A percentile compares a stretch with the other conserved stretches of the same genome.
phyloP scores from a whole-genome alignment of 257 asterid genomes.

The Euphrasia confusa region DNA sequence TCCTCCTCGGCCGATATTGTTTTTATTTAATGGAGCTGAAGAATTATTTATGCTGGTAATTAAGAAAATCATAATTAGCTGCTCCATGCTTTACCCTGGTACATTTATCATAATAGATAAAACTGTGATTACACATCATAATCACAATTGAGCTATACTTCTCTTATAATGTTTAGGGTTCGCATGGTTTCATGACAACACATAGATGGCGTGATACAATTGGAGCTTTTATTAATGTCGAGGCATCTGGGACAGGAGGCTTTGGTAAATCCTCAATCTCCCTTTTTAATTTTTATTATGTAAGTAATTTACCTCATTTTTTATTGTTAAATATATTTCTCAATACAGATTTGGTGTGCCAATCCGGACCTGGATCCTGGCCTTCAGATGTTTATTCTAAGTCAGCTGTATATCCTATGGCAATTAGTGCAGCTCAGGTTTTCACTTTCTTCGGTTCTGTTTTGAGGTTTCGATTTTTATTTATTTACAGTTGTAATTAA shows the following conservation, averaged over 20 bases:
- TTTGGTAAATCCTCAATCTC: constrained; percentile 45
- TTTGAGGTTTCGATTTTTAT: background rate
- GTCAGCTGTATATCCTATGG: constrained; percentile 91
- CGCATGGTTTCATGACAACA: constrained; percentile 95
- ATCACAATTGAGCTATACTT: constrained; percentile 15
- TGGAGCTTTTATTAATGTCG: constrained; percentile 81
- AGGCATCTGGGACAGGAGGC: constrained; percentile 99
- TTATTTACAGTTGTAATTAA: background rate
- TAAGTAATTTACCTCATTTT: background rate
- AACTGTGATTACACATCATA: constrained; percentile 14
- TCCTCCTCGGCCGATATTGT: constrained; percentile 84
- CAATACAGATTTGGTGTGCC: constrained; percentile 84
- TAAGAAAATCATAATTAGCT: background rate
- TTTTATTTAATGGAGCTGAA: constrained; percentile 98
- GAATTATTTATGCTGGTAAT: constrained; percentile 91
- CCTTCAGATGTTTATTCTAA: constrained; percentile 82
- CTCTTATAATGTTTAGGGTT: constrained; percentile 58
- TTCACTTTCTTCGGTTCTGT: constrained; percentile 9
- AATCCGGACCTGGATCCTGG: constrained; percentile 99
- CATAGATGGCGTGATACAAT: constrained; percentile 86
- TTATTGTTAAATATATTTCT: constrained; percentile 28
- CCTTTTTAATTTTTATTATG: constrained; percentile 15
- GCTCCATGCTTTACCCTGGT: constrained; percentile 4
- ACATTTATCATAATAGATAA: background rate
- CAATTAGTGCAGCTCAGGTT: constrained; percentile 98